Evolutionary conservation across 2,329 filamentous ascomycete genomes (phyloP), one percentile per base, ranked within the genome.

Genomic region (Grosmannia huntii): DNA sequence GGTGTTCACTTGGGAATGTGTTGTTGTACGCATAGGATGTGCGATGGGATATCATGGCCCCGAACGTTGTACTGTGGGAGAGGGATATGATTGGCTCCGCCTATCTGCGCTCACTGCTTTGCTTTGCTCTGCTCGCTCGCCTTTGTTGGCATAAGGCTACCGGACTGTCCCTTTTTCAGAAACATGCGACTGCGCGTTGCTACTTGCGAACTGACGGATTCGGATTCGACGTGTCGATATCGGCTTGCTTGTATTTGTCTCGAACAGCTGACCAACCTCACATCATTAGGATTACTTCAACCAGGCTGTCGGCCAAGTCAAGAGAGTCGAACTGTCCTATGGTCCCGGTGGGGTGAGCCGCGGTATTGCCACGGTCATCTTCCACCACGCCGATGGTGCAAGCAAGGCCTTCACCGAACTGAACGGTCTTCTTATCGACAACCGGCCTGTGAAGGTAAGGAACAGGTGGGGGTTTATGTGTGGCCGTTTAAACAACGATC

Each of bases 271-370:
- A 83, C 90, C 85, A 73, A 76, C 71, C 69, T 76, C 77, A 72
- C 73, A 74, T 72, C 73, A 73, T 74, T 90, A 99, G 94, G 94
- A 99, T 77, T 99, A 97, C 75, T 97, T 99, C 73, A 76, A 80
- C 69, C 86, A 89, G 69, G 87, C 89, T 67, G 84, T 96, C 71
- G 92, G 91, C 65, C 83, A 87, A 63, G 89, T 97, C 74, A 96
- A 95, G 81, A 87, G 82, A 73, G 89, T 95, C 63, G 85, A 94
- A 66, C 79, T 99, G 67, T 90, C 89, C 56, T 99, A 99, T 75
- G 94, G 92, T 67, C 89, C 92, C 63, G 90, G 89, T 70, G 92
- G 92, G 63, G 83, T 85, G 65, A 96, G 91, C 80, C 89, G 90
- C 69, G 94, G 94, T 64, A 89, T 92, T 69, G 91, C 91, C 66